Evolutionary conservation across 225 moss, liverwort and hornwort species (phyloP), one percentile per base, ranked within the genome.

Genomic region (Marchantia polymorpha): DNA sequence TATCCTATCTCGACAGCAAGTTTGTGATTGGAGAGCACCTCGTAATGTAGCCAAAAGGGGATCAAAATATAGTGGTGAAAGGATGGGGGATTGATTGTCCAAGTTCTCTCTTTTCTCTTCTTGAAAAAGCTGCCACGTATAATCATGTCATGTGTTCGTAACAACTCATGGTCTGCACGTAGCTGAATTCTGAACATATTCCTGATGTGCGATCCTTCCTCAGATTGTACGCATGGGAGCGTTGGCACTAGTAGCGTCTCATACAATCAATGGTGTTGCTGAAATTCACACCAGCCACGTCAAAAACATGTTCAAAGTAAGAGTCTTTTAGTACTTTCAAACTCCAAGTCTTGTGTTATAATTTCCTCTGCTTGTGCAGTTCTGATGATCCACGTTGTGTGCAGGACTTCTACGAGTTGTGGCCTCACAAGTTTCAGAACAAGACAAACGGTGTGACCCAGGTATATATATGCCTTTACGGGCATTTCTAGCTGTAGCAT

Each of bases 381-480:
- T 58, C 59, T 77, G 23, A 65, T 51, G 30, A 3, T 49, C 23
- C 5, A 31, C 14, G 55, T 47, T 46, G 49, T 76, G 22, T 78
- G 19, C 88, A 93, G 92, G 93, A 96, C 54, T 96, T 93, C 79
- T 91, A 88, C 82, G 93, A 93, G 50, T 64, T 96, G 25, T 96
- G 93, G 92, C 93, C 95, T 73, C 91, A 93, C 64, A 96, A 96
- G 81, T 96, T 96, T 78, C 92, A 93, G 76, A 96, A 88, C 77
- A 96, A 91, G 82, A 93, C 95, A 59, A 96, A 96, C 80, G 95
- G 93, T 75, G 93, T 96, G 53, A 96, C 92, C 86, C 94, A 91
- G 90, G 94, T 94, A 65, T 14, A 64, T 17, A 2, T n/a, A 39
- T 23, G 8, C 15, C 27, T 27, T 60, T 7, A 30, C 16, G 58